Percentiles rank a stretch among this genome's conserved stretches.
These are phyloP conservation scores for Labyrinthula sp. DNA, from an alignment of 352 stramenopile genomes.

Conservation along the genomic window DNA sequence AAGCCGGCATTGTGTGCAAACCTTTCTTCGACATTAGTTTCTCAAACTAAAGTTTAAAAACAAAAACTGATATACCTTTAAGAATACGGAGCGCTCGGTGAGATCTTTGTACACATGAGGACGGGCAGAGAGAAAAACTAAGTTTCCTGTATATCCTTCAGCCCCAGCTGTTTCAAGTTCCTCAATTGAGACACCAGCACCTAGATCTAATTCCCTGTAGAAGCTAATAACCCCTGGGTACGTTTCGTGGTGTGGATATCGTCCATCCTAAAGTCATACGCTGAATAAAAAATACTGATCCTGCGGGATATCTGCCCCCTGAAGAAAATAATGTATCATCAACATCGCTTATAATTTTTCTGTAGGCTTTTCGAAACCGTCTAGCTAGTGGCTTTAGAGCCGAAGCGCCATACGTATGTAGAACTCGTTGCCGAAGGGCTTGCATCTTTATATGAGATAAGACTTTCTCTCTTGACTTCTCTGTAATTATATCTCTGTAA, in stretches of 20 bases:
- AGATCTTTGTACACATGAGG: constrained; percentile 97
- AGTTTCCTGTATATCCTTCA: constrained; percentile 66
- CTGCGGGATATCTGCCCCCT: constrained; percentile 76
- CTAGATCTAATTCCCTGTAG: constrained; percentile 89
- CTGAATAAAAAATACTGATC: constrained; percentile 72
- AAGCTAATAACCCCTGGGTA: constrained; percentile 89
- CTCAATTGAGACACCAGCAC: no score
- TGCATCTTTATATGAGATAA: constrained; percentile 79
- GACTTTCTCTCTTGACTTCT: constrained; percentile 55
- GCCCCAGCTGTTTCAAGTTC: constrained; percentile 54
- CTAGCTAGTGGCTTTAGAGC: constrained; percentile 48
- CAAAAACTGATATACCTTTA: no score
- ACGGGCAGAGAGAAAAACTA: constrained; percentile 87
- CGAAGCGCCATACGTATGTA: constrained; percentile 23
- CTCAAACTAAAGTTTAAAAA: no score
- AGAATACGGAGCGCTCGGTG: constrained; percentile 54
- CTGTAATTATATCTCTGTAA: constrained; percentile 41
- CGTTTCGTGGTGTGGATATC: no score
- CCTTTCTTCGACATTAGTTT: constrained; percentile 47
- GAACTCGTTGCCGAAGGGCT: constrained; percentile 33
- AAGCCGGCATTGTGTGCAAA: constrained; percentile 79
- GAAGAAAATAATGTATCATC: constrained; percentile 93
- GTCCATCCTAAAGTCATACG: constrained; percentile 56
- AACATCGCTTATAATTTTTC: constrained; percentile 94
- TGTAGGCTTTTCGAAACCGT: no score